Conservation (phyloP, 1,139 yeast genomes). For the Diutina mesorugosa region DNA sequence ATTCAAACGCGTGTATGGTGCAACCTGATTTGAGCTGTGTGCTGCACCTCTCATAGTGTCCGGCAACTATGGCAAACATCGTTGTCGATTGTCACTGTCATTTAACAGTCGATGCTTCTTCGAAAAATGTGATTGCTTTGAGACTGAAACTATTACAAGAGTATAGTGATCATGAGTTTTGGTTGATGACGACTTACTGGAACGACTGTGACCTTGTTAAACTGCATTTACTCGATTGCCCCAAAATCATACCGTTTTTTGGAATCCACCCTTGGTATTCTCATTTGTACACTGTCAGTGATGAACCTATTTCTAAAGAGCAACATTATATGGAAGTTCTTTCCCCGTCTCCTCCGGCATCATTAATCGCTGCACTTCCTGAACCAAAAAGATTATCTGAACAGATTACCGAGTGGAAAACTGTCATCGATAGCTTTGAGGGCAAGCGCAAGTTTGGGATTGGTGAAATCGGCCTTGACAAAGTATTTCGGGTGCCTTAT, state of each 20-base stretch:
- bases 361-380: conserved; percentile 42
- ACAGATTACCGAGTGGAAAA: conserved; percentile 16
- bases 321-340: conserved; percentile 47
- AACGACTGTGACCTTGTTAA: background rate
- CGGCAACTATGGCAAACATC: background rate
- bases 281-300: conserved; percentile 38
- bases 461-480: conserved; percentile 92
- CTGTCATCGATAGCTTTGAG: conserved; percentile 13
- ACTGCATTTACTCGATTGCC: background rate
- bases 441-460: conserved; percentile 19
- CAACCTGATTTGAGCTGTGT: background rate
- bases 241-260: conserved; percentile 40
- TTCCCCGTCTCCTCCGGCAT: conserved; percentile 24
- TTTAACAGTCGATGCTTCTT: background rate
- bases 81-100: conserved; percentile 1
- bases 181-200: background rate
- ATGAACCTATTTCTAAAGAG: conserved; percentile 10
- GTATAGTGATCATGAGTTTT: background rate
- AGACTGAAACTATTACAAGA: background rate
- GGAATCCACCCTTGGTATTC: conserved; percentile 92
- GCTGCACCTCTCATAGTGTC: background rate
- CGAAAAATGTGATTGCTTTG: background rate
- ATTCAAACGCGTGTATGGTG: background rate
- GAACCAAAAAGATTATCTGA: conserved; percentile 36
- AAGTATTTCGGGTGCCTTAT: conserved; percentile 53